A percentile compares a stretch with the other conserved stretches of the same genome.
These are phyloP conservation scores for Ananas comosus DNA, from an alignment of 176 grass and related monocot genomes.

Conservation along the genomic window DNA sequence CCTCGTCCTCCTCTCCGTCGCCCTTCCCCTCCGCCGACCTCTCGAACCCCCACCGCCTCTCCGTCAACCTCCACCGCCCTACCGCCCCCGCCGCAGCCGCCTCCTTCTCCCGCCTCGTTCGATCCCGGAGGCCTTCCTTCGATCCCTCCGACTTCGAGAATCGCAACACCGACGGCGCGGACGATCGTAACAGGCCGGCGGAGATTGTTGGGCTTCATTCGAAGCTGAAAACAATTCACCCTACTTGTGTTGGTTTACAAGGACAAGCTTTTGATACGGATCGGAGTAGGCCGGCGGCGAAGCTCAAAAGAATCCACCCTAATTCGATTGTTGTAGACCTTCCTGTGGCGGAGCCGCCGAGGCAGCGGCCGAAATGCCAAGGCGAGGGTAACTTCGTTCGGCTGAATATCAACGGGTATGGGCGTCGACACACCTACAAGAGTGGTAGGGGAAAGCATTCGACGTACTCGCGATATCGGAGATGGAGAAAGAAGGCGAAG, in stretches of 20 bases:
- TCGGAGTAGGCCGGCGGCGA: background rate
- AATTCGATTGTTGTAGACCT: constrained; percentile 38
- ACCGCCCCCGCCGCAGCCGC: constrained; percentile 12
- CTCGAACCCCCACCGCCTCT: constrained; percentile 45
- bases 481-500: constrained; percentile 25
- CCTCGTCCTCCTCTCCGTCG: constrained; percentile 7
- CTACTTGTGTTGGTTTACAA: background rate
- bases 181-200: background rate
- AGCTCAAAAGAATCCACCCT: constrained; percentile 59
- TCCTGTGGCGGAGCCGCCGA: constrained; percentile 12
- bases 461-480: constrained; percentile 36
- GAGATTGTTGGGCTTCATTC: background rate
- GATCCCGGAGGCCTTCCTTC: constrained; percentile 55
- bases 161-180: background rate
- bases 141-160: constrained; percentile 35
- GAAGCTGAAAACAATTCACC: background rate
- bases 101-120: constrained; percentile 63
- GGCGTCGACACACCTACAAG: constrained; percentile 51
- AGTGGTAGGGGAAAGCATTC: constrained; percentile 43
- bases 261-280: background rate
- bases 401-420: constrained; percentile 85
- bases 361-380: constrained; percentile 41
- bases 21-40: constrained; percentile 27
- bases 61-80: constrained; percentile 25
- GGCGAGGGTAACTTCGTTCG: constrained; percentile 79